Evolutionary conservation across 768 basidiomycete genomes (phyloP), one percentile per base, ranked within the genome.

Genomic region (Phanerodontia chrysosporium): DNA sequence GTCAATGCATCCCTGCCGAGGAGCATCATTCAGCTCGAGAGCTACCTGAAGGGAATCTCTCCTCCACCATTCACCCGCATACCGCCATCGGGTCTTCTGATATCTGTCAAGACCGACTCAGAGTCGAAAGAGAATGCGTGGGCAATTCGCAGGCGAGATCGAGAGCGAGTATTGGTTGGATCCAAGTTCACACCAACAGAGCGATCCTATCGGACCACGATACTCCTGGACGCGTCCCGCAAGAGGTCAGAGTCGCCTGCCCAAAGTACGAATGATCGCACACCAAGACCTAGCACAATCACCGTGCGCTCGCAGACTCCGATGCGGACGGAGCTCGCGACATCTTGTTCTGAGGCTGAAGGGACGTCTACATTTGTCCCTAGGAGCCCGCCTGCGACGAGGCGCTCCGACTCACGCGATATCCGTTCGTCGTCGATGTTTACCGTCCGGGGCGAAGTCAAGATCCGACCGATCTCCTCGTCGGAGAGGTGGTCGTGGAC

Each of bases 401-500:
- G 55, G 7, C 67, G 71, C 27, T 75, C 74, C 28, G 65, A 69
- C 13, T 76, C 76, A 4, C 59, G 58, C 35, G 79, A 79, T 32
- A 32, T 69, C 35, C 73, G 70, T 29, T 49, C 70, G 1, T 77
- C 82, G 3, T 83, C 85, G 9, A 82, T 80, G 29, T 87, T 89
- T 65, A 86, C 82, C 2, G 57, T 78, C 48, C 84, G 83, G 51
- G 84, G 84, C 42, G 85, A 86, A 65, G 78, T 86, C 58, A 79
- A 77, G 57, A 77, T 79, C 73, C 78, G n/a, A 79, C 80, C 53
- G 92, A 96, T 69, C 72, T 93, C 48, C 72, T 93, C 21, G 83
- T 94, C 18, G 83, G 83, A 1, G 94, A 96, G 72, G 68, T 94
- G 29, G 81, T 93, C 27, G 79, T 93, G 27, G 92, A 95, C 72